Percentiles rank a stretch among this genome's conserved stretches.
Evolutionary conservation across 2,329 filamentous ascomycete species (phyloP).

Genomic region (Ceratocystiopsis sp.): DNA sequence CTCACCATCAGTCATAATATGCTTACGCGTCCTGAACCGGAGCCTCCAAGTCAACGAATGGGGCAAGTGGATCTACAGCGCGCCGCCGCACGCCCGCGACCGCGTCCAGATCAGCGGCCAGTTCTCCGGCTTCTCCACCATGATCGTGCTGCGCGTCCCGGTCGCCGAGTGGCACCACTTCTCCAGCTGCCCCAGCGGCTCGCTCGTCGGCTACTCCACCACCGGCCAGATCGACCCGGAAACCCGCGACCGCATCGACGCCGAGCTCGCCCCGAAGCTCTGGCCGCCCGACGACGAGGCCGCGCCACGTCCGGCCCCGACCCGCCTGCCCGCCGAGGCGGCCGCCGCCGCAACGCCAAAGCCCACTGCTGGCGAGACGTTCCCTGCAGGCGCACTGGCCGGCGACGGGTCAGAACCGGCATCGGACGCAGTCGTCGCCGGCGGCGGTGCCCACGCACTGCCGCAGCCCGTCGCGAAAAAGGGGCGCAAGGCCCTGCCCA

Average conservation of each 20-base stretch:
- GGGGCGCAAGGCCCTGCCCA: too few species aligned
- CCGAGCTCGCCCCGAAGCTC: slow-evolving; percentile 6
- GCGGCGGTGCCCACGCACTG: too few species aligned
- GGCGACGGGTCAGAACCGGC: too few species aligned
- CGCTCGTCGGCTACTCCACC: slow-evolving; percentile 8
- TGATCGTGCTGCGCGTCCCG: slow-evolving; percentile 8
- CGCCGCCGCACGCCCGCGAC: slow-evolving; percentile 2
- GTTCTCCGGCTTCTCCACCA: slow-evolving; percentile 7
- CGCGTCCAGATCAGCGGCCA: slow-evolving; percentile 8
- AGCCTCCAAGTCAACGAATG: slow-evolving; percentile 6
- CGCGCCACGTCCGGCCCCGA: background rate
- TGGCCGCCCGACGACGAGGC: slow-evolving; percentile 1
- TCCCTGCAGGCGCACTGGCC: slow-evolving; percentile 3
- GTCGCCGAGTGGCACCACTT: slow-evolving; percentile 6
- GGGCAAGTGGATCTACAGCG: slow-evolving; percentile 9
- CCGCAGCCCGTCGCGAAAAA: too few species aligned
- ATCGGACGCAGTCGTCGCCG: background rate
- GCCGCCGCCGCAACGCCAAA: background rate
- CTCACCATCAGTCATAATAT: slow-evolving; percentile 6
- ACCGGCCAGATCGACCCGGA: slow-evolving; percentile 4
- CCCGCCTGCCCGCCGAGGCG: too few species aligned
- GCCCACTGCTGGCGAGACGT: too few species aligned
- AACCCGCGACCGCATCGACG: slow-evolving; percentile 5
- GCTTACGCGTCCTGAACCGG: slow-evolving; percentile 7
- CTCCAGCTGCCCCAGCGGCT: slow-evolving; percentile 6